Percentiles rank a stretch among this genome's conserved stretches.
Evolutionary conservation across 331 rosid species (phyloP).

Genomic region (Pyrus hybrid): DNA sequence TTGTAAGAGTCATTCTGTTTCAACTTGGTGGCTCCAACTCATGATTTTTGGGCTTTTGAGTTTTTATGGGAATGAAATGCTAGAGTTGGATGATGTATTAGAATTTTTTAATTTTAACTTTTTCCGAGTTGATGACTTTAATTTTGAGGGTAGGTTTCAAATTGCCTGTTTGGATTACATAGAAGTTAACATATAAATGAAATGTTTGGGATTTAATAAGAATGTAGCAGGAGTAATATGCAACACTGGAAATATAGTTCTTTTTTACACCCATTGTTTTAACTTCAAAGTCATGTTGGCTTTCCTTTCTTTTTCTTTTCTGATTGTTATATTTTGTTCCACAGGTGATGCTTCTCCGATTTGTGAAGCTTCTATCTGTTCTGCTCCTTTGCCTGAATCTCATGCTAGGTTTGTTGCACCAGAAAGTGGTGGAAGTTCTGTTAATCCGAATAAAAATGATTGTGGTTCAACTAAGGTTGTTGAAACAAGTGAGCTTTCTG

Average conservation of each 20-base stretch:
- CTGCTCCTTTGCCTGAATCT: conserved; percentile 33
- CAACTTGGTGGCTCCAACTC: not conserved
- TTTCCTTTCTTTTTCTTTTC: not conserved
- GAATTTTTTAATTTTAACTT: not conserved
- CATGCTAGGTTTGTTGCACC: conserved; percentile 20
- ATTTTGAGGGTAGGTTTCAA: not conserved
- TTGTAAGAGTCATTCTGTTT: not conserved
- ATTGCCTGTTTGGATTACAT: not conserved
- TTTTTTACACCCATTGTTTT: not conserved
- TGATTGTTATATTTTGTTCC: conserved; percentile 14
- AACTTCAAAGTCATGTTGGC: not conserved
- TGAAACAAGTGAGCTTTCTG: conserved; percentile 20
- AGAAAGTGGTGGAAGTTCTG: conserved; percentile 34
- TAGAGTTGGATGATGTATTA: not conserved
- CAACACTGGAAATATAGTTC: not conserved
- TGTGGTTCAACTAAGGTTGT: conserved; percentile 21
- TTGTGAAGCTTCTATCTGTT: conserved; percentile 25
- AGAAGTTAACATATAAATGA: not conserved
- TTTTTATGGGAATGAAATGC: not conserved
- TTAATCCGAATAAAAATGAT: conserved; percentile 15
- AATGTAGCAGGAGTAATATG: not conserved
- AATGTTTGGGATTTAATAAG: not conserved
- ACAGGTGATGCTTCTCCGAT: conserved; percentile 28
- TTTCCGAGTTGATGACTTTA: not conserved
- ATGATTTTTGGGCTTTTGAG: not conserved